Evolutionary conservation across 768 basidiomycete genomes (phyloP).

Genomic region (Terana coerulea): DNA sequence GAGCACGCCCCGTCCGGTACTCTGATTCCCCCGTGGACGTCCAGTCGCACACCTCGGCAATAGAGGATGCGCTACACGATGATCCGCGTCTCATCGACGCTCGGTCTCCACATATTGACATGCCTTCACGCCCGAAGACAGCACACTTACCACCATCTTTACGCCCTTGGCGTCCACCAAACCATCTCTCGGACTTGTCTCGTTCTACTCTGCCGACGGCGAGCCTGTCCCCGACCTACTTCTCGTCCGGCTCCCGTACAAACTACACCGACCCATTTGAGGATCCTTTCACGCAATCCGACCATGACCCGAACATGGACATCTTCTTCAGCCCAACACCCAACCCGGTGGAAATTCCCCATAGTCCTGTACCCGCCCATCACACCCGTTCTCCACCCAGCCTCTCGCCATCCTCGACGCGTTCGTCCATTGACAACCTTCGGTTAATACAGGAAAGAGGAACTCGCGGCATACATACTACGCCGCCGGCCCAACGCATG

Average conservation of each 20-base stretch:
- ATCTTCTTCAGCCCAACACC: slow-evolving; percentile 26
- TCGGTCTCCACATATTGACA: slow-evolving; percentile 13
- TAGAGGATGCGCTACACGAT: slow-evolving; percentile 28
- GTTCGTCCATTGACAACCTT: slow-evolving; percentile 20
- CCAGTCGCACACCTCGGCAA: slow-evolving; percentile 28
- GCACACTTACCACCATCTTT: slow-evolving; percentile 21
- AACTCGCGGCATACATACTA: slow-evolving; percentile 21
- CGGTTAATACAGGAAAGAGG: slow-evolving; percentile 24
- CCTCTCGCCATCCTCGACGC: slow-evolving; percentile 18
- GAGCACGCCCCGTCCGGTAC: slow-evolving; percentile 9
- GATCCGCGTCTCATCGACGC: slow-evolving; percentile 21
- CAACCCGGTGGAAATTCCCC: slow-evolving; percentile 27
- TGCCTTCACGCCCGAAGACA: slow-evolving; percentile 24
- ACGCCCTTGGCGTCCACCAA: slow-evolving; percentile 20
- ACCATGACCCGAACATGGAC: slow-evolving; percentile 20
- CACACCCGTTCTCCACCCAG: slow-evolving; percentile 35
- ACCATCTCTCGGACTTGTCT: slow-evolving; percentile 41
- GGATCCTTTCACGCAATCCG: slow-evolving; percentile 17
- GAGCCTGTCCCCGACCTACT: slow-evolving; percentile 42
- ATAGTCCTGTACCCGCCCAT: slow-evolving; percentile 22
- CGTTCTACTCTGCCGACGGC: slow-evolving; percentile 62
- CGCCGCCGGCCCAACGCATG: slow-evolving; percentile 17
- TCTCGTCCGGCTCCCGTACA: slow-evolving; percentile 3
- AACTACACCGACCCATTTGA: slow-evolving; percentile 22
- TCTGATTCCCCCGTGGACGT: slow-evolving; percentile 21